phyloP scores from a whole-genome alignment of 2,329 filamentous ascomycete genomes.

The Pestalotiopsis sp. region DNA sequence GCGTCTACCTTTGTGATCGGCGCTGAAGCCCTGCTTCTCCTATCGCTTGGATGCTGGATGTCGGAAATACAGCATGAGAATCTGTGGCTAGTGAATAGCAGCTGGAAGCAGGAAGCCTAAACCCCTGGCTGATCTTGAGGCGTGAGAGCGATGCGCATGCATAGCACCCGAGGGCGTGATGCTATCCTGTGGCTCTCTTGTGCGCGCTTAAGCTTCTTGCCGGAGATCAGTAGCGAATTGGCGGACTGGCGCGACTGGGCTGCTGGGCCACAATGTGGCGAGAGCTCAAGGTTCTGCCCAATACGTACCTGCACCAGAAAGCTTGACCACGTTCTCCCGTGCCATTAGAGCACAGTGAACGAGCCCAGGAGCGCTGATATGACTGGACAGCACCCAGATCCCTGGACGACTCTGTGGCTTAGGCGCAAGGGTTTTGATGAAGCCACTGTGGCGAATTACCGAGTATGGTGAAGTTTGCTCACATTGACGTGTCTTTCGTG shows the following conservation, averaged over 20 bases:
- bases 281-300: background rate
- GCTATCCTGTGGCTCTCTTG: conserved; percentile 7
- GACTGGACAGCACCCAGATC: background rate
- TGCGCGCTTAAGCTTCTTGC: background rate
- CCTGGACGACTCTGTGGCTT: background rate
- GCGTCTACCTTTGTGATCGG: background rate
- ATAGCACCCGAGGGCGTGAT: conserved; percentile 4
- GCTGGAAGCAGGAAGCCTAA: background rate
- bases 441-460: background rate
- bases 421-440: background rate
- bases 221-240: background rate
- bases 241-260: background rate
- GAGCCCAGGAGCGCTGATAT: background rate
- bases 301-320: background rate
- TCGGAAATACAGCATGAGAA: background rate
- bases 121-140: background rate
- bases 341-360: too few relatives aligned
- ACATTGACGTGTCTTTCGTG: background rate
- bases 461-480: background rate
- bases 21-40: background rate
- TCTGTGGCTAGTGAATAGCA: conserved; percentile 7
- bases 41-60: background rate
- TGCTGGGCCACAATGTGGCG: background rate
- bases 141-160: background rate
- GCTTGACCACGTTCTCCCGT: background rate